phyloP scores from a whole-genome alignment of 768 basidiomycete species.

The Rhodotorula toruloides region DNA sequence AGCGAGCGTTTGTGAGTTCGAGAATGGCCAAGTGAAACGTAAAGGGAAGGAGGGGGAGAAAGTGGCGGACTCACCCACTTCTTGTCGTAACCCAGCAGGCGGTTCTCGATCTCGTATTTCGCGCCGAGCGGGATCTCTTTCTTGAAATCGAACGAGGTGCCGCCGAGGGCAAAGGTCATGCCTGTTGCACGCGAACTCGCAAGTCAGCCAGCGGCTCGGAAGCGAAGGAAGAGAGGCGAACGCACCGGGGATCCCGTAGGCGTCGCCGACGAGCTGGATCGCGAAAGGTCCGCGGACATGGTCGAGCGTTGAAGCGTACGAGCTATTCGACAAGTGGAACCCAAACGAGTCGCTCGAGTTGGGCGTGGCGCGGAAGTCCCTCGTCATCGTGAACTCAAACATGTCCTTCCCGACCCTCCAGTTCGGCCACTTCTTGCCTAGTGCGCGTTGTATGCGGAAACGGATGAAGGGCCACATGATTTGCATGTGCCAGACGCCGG shows the following conservation, averaged over 20 bases:
- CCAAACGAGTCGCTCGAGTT: constrained; percentile 29
- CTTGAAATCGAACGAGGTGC: constrained; percentile 12
- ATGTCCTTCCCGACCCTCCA: constrained; percentile 24
- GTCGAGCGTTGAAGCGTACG: constrained; percentile 21
- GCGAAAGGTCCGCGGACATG: constrained; percentile 25
- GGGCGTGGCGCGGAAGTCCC: constrained; percentile 14
- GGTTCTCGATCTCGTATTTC: constrained; percentile 16
- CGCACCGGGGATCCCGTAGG: constrained; percentile 9
- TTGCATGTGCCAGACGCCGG: constrained; percentile 23
- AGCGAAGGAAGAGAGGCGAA: not conserved
- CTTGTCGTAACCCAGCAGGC: constrained; percentile 24
- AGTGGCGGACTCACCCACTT: constrained; percentile 14
- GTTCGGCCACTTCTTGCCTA: constrained; percentile 21
- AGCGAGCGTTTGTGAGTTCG: not conserved
- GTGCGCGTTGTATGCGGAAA: constrained; percentile 2
- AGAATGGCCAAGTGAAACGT: not conserved
- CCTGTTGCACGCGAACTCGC: not conserved
- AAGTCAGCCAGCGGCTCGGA: not conserved
- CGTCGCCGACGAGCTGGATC: constrained; percentile 18
- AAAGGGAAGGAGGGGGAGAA: not conserved
- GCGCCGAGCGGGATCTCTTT: constrained; percentile 28
- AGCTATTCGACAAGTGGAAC: not conserved
- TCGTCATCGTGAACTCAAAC: not conserved
- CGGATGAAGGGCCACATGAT: constrained; percentile 21
- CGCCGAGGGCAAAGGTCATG: constrained; percentile 22